phyloP scores from a whole-genome alignment of 2,329 filamentous ascomycete genomes.

The Monosporascus sp. region DNA sequence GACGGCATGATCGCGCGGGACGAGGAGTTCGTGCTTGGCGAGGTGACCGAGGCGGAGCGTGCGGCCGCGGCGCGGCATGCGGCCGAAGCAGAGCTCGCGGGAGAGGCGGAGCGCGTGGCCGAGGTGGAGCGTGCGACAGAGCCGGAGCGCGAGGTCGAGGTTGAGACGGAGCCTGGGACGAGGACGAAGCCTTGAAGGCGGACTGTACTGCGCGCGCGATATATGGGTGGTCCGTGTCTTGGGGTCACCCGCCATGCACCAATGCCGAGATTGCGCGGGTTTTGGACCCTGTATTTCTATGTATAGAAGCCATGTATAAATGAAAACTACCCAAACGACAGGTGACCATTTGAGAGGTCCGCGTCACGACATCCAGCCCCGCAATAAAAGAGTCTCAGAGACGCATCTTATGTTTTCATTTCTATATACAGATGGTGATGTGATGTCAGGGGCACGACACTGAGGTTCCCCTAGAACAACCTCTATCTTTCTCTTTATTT shows the following conservation, averaged over 20 bases:
- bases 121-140: constrained; percentile 36
- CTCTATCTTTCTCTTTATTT: no score
- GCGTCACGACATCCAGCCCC: neutral
- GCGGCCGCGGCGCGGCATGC: constrained; percentile 12
- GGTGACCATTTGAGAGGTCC: neutral
- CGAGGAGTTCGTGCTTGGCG: constrained; percentile 42
- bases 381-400: neutral
- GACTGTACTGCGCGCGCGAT: constrained; percentile 16
- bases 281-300: no score
- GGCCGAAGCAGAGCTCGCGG: constrained; percentile 20
- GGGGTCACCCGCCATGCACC: no score
- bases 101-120: constrained; percentile 2
- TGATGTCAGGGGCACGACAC: neutral
- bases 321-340: no score
- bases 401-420: constrained; percentile 10
- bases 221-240: no score
- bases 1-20: constrained; percentile 37
- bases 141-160: constrained; percentile 9
- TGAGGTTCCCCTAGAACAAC: no score
- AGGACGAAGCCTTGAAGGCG: constrained; percentile 12
- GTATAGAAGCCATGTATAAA: no score
- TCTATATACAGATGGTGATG: neutral
- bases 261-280: no score
- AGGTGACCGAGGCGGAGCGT: constrained; percentile 28
- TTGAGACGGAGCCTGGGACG: neutral